These are phyloP conservation scores for Phytophthora cactorum DNA, from an alignment of 352 stramenopile genomes.

Conservation along the genomic window DNA sequence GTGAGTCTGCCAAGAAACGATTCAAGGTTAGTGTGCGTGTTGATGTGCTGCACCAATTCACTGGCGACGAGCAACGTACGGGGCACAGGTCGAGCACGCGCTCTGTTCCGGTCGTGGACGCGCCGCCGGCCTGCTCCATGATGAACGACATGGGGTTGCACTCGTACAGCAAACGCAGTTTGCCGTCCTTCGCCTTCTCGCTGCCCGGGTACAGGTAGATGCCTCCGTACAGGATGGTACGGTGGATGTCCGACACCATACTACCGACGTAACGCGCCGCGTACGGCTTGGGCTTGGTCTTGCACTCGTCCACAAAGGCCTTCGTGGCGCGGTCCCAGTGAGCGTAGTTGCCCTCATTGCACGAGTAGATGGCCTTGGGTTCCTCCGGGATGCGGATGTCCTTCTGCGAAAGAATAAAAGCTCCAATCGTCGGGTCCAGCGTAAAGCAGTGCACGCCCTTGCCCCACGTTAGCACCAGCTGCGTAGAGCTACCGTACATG, in stretches of 20 bases:
- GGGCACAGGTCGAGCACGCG: conserved; percentile 95
- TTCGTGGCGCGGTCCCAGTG: conserved; percentile 95
- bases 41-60: conserved; percentile 16
- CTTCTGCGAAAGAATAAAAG: conserved; percentile 97
- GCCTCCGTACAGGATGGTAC: conserved; percentile 98
- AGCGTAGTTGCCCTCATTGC: conserved; percentile 98
- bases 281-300: conserved; percentile 76
- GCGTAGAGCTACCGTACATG: conserved; percentile 98
- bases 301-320: conserved; percentile 89
- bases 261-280: conserved; percentile 96
- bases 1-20: conserved; percentile 52
- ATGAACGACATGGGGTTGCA: conserved; percentile 99
- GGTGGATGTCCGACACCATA: conserved; percentile 99
- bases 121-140: conserved; percentile 96
- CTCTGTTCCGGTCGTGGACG: conserved; percentile 93
- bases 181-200: conserved; percentile 92
- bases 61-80: conserved; percentile 38
- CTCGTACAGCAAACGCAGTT: conserved; percentile 98
- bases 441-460: conserved; percentile 97
- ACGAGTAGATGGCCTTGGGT: conserved; percentile 95
- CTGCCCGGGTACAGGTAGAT: conserved; percentile 99
- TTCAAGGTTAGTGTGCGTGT: conserved; percentile 10
- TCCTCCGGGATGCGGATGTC: conserved; percentile 96
- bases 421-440: conserved; percentile 97
- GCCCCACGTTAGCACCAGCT: conserved; percentile 97